Percentiles rank a stretch among this genome's conserved stretches.
Conservation (phyloP, 768 basidiomycete genomes). For the Lanmaoa rubissima region DNA sequence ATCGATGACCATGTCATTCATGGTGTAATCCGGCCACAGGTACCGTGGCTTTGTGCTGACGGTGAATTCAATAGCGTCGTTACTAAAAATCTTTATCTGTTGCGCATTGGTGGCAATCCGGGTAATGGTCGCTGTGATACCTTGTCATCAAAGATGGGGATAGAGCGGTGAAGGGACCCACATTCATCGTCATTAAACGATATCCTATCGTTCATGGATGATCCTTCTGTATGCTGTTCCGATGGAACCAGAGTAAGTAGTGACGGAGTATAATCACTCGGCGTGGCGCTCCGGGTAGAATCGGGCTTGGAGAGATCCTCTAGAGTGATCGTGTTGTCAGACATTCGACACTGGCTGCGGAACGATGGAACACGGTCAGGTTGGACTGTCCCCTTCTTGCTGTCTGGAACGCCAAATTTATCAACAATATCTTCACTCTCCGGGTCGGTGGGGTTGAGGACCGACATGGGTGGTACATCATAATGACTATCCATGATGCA, state of each 20-base stretch:
- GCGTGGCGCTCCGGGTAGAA: constrained; percentile 16
- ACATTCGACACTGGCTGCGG: constrained; percentile 35
- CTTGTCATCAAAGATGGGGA: constrained; percentile 1
- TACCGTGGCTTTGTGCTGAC: constrained; percentile 72
- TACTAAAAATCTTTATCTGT: constrained; percentile 72
- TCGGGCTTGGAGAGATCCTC: constrained; percentile 25
- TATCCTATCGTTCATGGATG: constrained; percentile 18
- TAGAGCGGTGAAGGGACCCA: constrained; percentile 4
- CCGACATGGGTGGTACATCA: constrained; percentile 41
- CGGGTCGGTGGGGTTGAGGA: constrained; percentile 39
- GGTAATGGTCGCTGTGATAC: constrained; percentile 18
- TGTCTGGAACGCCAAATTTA: constrained; percentile 42
- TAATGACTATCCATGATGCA: constrained; percentile 57
- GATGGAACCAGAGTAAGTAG: constrained; percentile 24
- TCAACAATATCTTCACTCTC: constrained; percentile 55
- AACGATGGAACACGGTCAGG: constrained; percentile 28
- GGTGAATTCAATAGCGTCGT: constrained; percentile 45
- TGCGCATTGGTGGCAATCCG: constrained; percentile 36
- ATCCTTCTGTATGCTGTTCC: constrained; percentile 19
- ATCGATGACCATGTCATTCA: constrained; percentile 81
- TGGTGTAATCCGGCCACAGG: constrained; percentile 74
- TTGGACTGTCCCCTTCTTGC: constrained; percentile 26
- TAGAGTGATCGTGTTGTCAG: constrained; percentile 34
- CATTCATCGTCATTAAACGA: constrained; percentile 27
- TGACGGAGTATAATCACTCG: constrained; percentile 27